phyloP scores from a whole-genome alignment of 164 flowering plant species.

The Kalanchoe fedtschenkoi region DNA sequence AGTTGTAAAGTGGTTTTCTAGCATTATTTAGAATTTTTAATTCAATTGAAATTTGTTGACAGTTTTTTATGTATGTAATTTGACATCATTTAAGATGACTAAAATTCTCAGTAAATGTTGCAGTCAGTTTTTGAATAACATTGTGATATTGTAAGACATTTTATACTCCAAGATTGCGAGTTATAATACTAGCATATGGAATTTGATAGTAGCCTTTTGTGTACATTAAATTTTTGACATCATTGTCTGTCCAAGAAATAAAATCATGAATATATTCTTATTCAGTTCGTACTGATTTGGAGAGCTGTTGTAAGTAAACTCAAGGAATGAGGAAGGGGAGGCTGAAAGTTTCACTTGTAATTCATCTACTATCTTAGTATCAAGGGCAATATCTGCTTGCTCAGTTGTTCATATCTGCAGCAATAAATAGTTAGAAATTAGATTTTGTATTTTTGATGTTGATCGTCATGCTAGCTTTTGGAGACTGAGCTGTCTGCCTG shows the following conservation, averaged over 20 bases:
- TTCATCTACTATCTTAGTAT: constrained; percentile 36
- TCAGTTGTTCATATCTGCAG: constrained; percentile 11
- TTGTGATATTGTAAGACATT: too few species aligned
- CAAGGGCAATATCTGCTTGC: constrained; percentile 30
- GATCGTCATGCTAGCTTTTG: constrained; percentile 38
- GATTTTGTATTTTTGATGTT: constrained; percentile 31
- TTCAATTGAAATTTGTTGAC: too few species aligned
- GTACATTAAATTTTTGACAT: too few species aligned
- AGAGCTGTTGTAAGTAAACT: constrained; percentile 10
- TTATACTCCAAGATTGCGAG: too few species aligned
- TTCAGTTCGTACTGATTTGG: neutral
- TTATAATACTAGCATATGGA: too few species aligned
- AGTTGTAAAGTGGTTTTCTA: too few species aligned
- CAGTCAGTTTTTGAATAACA: too few species aligned
- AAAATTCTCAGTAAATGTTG: too few species aligned
- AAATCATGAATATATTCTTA: neutral
- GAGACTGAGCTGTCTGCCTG: constrained; percentile 34
- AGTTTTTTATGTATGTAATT: too few species aligned
- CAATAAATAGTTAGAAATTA: constrained; percentile 26
- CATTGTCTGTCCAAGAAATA: neutral
- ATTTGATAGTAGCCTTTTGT: too few species aligned
- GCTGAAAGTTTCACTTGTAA: constrained; percentile 36
- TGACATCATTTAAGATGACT: too few species aligned
- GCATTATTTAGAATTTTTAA: too few species aligned
- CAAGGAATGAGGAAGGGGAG: constrained; percentile 31